Conservation (phyloP, 345 rosid species). For the Syzygium aqueum region DNA sequence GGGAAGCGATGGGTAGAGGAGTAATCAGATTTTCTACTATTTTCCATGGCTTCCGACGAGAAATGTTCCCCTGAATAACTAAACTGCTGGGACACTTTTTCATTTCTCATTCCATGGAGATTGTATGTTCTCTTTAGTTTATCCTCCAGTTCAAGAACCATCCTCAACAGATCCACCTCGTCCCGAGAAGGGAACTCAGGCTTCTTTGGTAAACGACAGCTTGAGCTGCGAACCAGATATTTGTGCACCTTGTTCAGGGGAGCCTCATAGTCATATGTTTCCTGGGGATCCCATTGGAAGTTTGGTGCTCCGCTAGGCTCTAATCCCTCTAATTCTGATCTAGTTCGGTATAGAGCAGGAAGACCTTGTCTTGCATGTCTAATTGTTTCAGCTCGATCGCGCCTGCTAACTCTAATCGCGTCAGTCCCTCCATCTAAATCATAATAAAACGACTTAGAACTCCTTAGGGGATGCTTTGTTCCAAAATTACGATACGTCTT, state of each 20-base stretch:
- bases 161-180: constrained; percentile 7
- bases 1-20: not conserved
- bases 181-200: constrained; percentile 1
- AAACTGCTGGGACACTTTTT: not conserved
- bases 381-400: not conserved
- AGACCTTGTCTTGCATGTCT: not conserved
- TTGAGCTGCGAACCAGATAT: not conserved
- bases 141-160: constrained; percentile 3
- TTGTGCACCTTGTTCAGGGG: not conserved
- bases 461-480: not conserved
- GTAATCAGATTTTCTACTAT: not conserved
- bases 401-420: not conserved
- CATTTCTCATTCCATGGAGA: not conserved
- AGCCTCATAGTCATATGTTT: not conserved
- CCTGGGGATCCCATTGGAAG: not conserved
- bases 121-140: not conserved
- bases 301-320: not conserved
- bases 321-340: not conserved
- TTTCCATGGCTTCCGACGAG: constrained; percentile 9
- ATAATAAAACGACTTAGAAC: not conserved
- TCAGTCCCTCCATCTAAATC: not conserved
- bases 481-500: not conserved
- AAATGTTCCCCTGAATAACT: not conserved
- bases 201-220: not conserved
- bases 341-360: not conserved